Evolutionary conservation across 352 stramenopile genomes (phyloP), one percentile per base, ranked within the genome.

Genomic region (Pythium oligandrum): DNA sequence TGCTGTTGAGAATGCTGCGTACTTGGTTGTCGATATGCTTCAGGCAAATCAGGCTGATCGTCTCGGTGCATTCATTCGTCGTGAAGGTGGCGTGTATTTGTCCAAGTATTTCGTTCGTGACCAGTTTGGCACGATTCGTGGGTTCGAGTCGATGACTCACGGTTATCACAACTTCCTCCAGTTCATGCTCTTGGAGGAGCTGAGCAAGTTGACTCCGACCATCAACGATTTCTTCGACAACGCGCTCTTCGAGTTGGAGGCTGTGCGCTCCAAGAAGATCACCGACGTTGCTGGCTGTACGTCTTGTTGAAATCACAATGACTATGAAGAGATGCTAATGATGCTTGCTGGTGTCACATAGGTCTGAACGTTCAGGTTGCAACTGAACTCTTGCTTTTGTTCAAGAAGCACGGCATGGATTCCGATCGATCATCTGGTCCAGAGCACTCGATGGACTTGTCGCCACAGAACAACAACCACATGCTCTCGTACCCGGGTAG

Each of bases 131-230:
- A 94, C 84, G 12, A 94, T 94, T 54, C 81, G 84, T 30, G 84
- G 84, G 50, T 92, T 94, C 39, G 84, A 94, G 51, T 87, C 75
- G 2, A 90, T 94, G 75, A 91, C 81, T 0, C 81, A 94, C 57
- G 84, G 84, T n/a, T 94, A 94, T 53, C 84, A 94, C 72, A 94
- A 94, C 61, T 94, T 94, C 31, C 60, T 94, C 26, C 84, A 94
- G 61, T 94, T 90, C 51, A 94, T 94, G 84, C 61, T 94, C 30
- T 55, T 94, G 9, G 84, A 94, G 52, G 81, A 94, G 54, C 70
- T 92, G 40, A 77, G 81, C n/a, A 92, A 94, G 48, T 73, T 83
- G 50, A 75, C 71, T 9, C 40, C 61, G 11, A 85, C 91, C 36
- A 50, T 94, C 26, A 67, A 90, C 6, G 64, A 75, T 38, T 45